Conservation (phyloP, 2,329 filamentous ascomycete species). For the Coleophoma crateriformis region DNA sequence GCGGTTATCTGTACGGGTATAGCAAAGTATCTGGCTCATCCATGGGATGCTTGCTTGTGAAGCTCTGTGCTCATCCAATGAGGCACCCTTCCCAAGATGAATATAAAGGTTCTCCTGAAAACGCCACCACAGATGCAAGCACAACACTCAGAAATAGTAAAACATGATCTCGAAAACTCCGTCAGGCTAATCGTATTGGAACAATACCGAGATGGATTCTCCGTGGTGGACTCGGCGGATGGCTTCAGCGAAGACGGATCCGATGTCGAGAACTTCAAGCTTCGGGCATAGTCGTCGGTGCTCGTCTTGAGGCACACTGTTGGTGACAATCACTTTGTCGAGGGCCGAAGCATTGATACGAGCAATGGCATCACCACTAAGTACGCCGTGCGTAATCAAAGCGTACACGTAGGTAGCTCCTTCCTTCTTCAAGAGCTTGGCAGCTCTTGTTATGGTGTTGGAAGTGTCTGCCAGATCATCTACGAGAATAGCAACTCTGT, state of each 20-base stretch:
- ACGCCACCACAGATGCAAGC: slow-evolving; percentile 10
- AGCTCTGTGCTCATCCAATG: slow-evolving; percentile 4
- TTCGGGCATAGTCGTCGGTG: slow-evolving; percentile 76
- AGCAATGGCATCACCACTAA: slow-evolving; percentile 91
- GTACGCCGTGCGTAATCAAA: slow-evolving; percentile 87
- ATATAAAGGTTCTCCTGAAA: slow-evolving; percentile 12
- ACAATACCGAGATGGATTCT: slow-evolving; percentile 94
- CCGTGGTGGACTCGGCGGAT: slow-evolving; percentile 96
- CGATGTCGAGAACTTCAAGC: slow-evolving; percentile 86
- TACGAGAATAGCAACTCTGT: slow-evolving; percentile 80
- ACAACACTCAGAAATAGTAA: neutral
- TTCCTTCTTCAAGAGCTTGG: slow-evolving; percentile 94
- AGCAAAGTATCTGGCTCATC: slow-evolving; percentile 21
- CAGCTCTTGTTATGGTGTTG: slow-evolving; percentile 93
- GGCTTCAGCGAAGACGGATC: slow-evolving; percentile 88
- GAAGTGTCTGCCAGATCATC: slow-evolving; percentile 95
- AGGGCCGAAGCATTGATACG: slow-evolving; percentile 90
- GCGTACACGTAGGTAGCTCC: slow-evolving; percentile 90
- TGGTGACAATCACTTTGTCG: slow-evolving; percentile 92
- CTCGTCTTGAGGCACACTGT: slow-evolving; percentile 85
- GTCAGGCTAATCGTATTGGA: slow-evolving; percentile 64
- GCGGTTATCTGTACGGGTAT: slow-evolving; percentile 15
- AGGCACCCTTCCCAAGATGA: slow-evolving; percentile 12
- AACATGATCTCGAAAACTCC: slow-evolving; percentile 3
- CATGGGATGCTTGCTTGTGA: slow-evolving; percentile 5